Base-by-base conservation (phyloP, 257 asterid genomes). In the Gentiana dahurica region DNA sequence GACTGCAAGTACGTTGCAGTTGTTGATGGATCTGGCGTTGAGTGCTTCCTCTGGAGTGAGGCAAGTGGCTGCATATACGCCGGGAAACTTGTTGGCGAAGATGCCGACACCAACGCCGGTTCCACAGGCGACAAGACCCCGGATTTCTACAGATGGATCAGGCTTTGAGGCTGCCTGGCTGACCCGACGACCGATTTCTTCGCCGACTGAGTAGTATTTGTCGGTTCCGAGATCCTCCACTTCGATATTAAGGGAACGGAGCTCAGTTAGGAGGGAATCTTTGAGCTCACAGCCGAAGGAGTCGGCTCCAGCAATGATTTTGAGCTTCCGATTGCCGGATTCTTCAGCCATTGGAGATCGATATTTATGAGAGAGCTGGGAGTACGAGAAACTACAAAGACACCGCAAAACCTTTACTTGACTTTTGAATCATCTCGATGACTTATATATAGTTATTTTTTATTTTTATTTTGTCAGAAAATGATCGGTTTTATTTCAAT, bases 41-140 rank as follows among this genome's bases (percentile, higher is more conserved):
- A 59, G 62, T 36, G 88, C 95, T 2, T 89, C 95, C 43, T 34
- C 86, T 0, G 82, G 63, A 60, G 77, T 80, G 71, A 89, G 84
- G 60, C 97, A 89, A 34, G 87, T 79, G 59, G 95, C 86, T 49
- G 97, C 90, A 71, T 84, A 86, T 6, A 84, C 87, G 24, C 90
- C 88, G 39, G 97, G 97, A 73, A 81, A 78, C 46, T 89, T 89
- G 72, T 89, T 89, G 55, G 97, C 90, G 76, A 86, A 86, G 13
- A 89, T 86, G 8, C 82, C 65, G 36, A 89, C 97, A 61, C 97
- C 95, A 48, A 73, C 86, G 54, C 97, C 97, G 38, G 95, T 89
- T 24, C 95, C 95, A 68, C 95, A 89, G 9, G 90, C 93, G 44
- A 88, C 71, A 6, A 88, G 80, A 49, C 97, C 97, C 0, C 89